Conservation (phyloP, 1,284 basidiomycete genomes). For the Ganoderma leucocontextum region DNA sequence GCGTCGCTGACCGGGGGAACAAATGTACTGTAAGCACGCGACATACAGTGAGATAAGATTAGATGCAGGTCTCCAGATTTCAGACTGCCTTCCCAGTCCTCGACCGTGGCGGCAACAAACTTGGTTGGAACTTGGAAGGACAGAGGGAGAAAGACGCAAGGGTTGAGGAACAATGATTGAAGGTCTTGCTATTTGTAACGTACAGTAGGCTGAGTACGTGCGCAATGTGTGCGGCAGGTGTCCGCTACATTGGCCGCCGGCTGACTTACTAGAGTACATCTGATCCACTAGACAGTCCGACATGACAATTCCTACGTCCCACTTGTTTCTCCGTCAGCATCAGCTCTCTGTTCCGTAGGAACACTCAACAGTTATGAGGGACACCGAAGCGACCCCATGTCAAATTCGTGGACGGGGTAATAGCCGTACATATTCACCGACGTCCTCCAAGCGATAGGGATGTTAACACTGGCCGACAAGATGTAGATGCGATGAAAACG, state of each 20-base stretch:
- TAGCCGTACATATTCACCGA: no score
- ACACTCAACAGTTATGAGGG: no score
- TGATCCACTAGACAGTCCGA: background rate
- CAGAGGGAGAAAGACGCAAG: background rate
- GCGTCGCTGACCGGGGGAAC: conserved; percentile 9
- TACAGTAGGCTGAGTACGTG: no score
- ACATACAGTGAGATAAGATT: conserved; percentile 11
- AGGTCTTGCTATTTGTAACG: background rate
- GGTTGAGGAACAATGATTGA: background rate
- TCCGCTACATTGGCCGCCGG: no score
- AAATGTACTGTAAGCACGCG: background rate
- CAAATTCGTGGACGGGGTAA: no score
- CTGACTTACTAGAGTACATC: background rate
- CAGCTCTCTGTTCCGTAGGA: background rate
- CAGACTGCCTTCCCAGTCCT: no score
- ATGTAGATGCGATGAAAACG: no score
- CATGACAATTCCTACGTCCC: background rate
- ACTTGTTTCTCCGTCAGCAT: background rate
- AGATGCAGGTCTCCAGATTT: conserved; percentile 9
- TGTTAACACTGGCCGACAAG: no score
- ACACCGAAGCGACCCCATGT: no score
- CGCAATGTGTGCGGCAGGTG: background rate
- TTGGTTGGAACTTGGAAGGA: background rate
- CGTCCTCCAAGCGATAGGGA: no score
- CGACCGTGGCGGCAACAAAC: background rate